Base-by-base conservation (phyloP, 1,284 basidiomycete species). In the Ganoderma lucidum region DNA sequence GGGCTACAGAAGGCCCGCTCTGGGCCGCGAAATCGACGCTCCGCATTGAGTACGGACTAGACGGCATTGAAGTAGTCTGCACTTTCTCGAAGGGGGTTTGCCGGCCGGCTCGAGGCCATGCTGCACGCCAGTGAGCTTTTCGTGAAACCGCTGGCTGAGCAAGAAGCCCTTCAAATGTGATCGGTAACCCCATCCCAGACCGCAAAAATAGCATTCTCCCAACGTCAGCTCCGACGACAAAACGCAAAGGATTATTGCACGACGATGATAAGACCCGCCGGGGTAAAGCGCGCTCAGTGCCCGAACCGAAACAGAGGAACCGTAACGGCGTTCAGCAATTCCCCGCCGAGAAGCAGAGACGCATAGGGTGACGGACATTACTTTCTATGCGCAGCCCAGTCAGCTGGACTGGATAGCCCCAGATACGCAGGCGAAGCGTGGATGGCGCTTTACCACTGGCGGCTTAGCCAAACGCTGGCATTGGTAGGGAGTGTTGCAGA, bases 381-480 rank as follows among this genome's bases (percentile, higher is more conserved):
- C n/a, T 35, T 39, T 39, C 37, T 17, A 28, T 37, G 42, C n/a
- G 23, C 37, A n/a, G 39, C 59, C 35, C 59, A 61, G 41, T 65
- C 58, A 65, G n/a, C 64, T 48, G 55, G 30, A 35, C 37, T 51
- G 42, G 64, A 28, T 30, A 17, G 17, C 30, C 42, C 41, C 19
- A 37, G 6, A n/a, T n/a, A 32, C 42, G 30, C 32, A 32, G 42
- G 14, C 5, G 42, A 35, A 41, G 35, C 19, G 15, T 19, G 6
- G 32, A 51, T 45, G 58, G 64, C 58, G 64, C 64, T 53, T n/a
- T 39, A 28, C 32, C 28, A 44, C n/a, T n/a, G n/a, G 64, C 64
- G 58, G 42, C 63, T 61, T 65, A n/a, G 59, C 65, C 53, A 51
- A 61, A 51, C 59, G 45, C 58, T 65, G 28, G 59, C 6, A 44